Conservation (phyloP, 1,284 basidiomycete genomes). For the Ustilago xerochloae region DNA sequence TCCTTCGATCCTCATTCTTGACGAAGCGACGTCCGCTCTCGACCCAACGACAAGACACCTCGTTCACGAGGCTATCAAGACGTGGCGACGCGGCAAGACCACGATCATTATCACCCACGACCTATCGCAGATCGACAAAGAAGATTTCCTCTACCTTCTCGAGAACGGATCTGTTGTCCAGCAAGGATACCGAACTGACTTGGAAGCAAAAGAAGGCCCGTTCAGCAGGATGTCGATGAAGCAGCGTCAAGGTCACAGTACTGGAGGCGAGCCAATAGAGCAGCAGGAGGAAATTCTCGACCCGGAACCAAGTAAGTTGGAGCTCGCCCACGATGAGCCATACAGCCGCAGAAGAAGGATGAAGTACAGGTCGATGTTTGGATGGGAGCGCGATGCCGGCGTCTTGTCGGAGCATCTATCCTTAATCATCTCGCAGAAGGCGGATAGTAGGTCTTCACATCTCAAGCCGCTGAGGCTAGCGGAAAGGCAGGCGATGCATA, state of each 20-base stretch:
- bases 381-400: conserved; percentile 30
- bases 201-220: conserved; percentile 71
- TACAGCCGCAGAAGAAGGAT: conserved; percentile 69
- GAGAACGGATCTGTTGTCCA: conserved; percentile 83
- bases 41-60: conserved; percentile 87
- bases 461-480: conserved; percentile 39
- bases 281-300: conserved; percentile 69
- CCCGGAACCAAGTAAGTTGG: conserved; percentile 16
- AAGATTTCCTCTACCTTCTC: conserved; percentile 93
- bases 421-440: conserved; percentile 36
- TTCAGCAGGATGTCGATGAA: conserved; percentile 15
- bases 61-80: conserved; percentile 87
- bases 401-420: conserved; percentile 36
- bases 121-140: conserved; percentile 79
- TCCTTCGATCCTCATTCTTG: conserved; percentile 89
- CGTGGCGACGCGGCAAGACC: conserved; percentile 83
- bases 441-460: conserved; percentile 24
- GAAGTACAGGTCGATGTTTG: conserved; percentile 34
- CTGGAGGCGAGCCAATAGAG: not conserved
- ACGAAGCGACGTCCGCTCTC: conserved; percentile 95
- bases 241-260: conserved; percentile 6
- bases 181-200: conserved; percentile 83
- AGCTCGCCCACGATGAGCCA: conserved; percentile 48
- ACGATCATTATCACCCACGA: conserved; percentile 98
- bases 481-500: conserved; percentile 33